Evolutionary conservation across 352 stramenopile species (phyloP), one percentile per base, ranked within the genome.

Genomic region (Paralagenidium karlingii): DNA sequence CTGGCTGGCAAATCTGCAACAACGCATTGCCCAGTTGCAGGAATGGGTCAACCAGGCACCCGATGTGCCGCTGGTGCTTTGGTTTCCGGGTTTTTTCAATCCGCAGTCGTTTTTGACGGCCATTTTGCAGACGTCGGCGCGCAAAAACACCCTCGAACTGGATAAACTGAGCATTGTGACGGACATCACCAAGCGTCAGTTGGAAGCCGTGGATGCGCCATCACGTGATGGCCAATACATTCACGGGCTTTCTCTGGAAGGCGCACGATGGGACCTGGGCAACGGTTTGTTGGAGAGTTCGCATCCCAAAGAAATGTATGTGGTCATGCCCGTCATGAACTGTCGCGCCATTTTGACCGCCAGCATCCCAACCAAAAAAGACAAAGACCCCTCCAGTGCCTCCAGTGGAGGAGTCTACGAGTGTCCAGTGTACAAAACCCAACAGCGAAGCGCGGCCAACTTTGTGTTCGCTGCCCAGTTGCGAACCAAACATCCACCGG

Each of bases 351-450:
- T 86, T 9, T 55, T 86, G 5, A 43, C 58, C 2, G 48, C 42
- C 3, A 15, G 22, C n/a, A n/a, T n/a, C n/a, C n/a, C n/a, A n/a
- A n/a, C n/a, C n/a, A 57, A 47, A 33, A 80, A 74, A 29, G 65
- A 73, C 16, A 37, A 36, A 24, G 22, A 0, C 25, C 27, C 0
- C 15, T 31, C 27, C 40, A 49, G 24, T 45, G 34, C 1, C 25
- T 31, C 44, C 12, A 45, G 15, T 13, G 28, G 16, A 26, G 73
- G 60, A 25, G 51, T 73, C 32, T 96, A 84, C 39, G 62, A 82
- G 24, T 96, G 86, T 40, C 86, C 85, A 6, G 82, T 95, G 28
- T 96, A 96, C 47, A 85, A 85, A 34, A 96, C 85, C 7, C 80
- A 94, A 40, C 71, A 94, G 51, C 73, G 86, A 32, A n/a, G n/a